A percentile compares a stretch with the other conserved stretches of the same genome.
These are phyloP conservation scores for Dioscorea dumetorum DNA, from an alignment of 106 monocot genomes.

Conservation along the genomic window DNA sequence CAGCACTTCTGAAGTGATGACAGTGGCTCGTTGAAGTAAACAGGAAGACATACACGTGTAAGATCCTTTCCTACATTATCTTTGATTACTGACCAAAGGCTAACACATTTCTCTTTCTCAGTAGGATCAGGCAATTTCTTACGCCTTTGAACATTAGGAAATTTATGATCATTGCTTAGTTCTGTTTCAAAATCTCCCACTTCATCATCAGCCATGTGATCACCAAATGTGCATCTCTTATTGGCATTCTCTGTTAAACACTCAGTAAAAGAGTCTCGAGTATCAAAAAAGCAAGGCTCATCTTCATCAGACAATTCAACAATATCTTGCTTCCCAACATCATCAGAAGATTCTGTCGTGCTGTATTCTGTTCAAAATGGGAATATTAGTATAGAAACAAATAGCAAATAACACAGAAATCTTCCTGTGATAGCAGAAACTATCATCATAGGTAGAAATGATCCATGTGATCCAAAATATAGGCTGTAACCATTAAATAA, in stretches of 20 bases:
- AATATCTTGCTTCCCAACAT: slow-evolving; percentile 77
- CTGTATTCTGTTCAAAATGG: slow-evolving; percentile 63
- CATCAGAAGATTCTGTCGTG: slow-evolving; percentile 95
- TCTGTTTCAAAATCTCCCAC: slow-evolving; percentile 10
- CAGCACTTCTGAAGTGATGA: slow-evolving; percentile 88
- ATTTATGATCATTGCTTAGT: not conserved
- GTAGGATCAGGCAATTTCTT: slow-evolving; percentile 62
- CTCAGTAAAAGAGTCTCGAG: slow-evolving; percentile 56
- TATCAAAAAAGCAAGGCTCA: slow-evolving; percentile 63
- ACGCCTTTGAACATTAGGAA: slow-evolving; percentile 40
- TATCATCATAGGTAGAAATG: too few relatives aligned
- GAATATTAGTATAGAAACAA: not conserved
- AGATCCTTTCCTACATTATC: slow-evolving; percentile 97
- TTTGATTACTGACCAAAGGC: slow-evolving; percentile 94
- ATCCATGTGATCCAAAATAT: too few relatives aligned
- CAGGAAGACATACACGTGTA: slow-evolving; percentile 89
- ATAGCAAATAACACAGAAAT: not conserved
- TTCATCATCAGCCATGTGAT: slow-evolving; percentile 1
- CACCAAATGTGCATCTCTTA: slow-evolving; percentile 1
- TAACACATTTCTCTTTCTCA: slow-evolving; percentile 83
- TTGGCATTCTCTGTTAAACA: slow-evolving; percentile 6
- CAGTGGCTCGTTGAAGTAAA: slow-evolving; percentile 80
- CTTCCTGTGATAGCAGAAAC: too few relatives aligned
- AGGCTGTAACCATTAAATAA: not conserved
- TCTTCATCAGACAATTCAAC: slow-evolving; percentile 75